Evolutionary conservation across 768 basidiomycete species (phyloP), one percentile per base, ranked within the genome.

Genomic region (Austroboletus eburneus): DNA sequence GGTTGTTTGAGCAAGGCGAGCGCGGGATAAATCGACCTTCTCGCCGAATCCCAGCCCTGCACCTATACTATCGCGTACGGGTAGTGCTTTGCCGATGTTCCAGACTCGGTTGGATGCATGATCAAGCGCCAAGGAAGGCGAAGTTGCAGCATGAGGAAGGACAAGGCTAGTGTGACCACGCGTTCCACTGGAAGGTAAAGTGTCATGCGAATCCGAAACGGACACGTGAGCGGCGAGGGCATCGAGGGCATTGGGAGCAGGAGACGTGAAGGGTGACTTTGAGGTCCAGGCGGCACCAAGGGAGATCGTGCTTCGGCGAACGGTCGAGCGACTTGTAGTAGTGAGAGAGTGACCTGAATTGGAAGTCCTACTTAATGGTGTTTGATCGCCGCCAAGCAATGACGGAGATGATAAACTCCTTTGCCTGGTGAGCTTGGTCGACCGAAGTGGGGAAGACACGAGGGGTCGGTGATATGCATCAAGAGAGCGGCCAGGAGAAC

Each of bases 1-100:
- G 5, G 87, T 91, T 6, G 83, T 84, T 61, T 90, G 87, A 7
- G 91, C 91, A 10, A 90, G 69, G 4, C 91, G 90, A 16, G 82
- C 77, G 10, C 76, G 74, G 2, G 87, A 83, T 35, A 91, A 69
- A 65, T 95, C 89, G 14, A 92, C 67, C 39, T 73, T 77, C 3
- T 81, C 76, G 13, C 69, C 66, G 0, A 66, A 38, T 4, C 64
- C 66, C 17, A 66, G 57, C 29, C 66, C 62, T 2, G 35, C 32
- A 10, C 64, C 55, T 27, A 65, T 48, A 32, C 41, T 59, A 41
- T 63, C 57, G 12, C 61, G 49, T 9, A 65, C 44, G 20, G 46
- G 45, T 7, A 45, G 44, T 12, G 43, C 51, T 24, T 46, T 55
- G 29, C 59, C 53, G 18, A 52, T 46, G 33, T 55, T 65, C 66